Percentiles rank a stretch among this genome's conserved stretches.
These are phyloP conservation scores for Ceratocystis papillata DNA, from an alignment of 2,329 filamentous ascomycete species.

Conservation along the genomic window DNA sequence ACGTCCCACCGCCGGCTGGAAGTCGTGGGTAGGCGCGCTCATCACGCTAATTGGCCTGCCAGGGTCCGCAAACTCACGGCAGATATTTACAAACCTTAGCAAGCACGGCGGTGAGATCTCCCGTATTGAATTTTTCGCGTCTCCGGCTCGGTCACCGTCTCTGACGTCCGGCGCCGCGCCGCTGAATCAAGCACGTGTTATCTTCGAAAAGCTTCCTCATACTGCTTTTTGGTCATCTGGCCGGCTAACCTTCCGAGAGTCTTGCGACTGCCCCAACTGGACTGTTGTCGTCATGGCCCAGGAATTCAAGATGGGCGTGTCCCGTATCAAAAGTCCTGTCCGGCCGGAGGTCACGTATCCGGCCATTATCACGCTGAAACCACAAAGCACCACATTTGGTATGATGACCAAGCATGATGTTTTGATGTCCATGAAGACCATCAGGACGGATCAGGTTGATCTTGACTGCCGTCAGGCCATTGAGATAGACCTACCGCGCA, in stretches of 20 bases:
- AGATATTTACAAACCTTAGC: background rate
- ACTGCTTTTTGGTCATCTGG: constrained; percentile 11
- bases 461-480: constrained; percentile 14
- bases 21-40: constrained; percentile 5
- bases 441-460: constrained; percentile 15
- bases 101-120: constrained; percentile 7
- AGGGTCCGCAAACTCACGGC: background rate
- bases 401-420: constrained; percentile 11
- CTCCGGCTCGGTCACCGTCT: background rate
- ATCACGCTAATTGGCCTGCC: constrained; percentile 9
- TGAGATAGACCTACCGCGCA: constrained; percentile 18
- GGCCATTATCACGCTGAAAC: background rate
- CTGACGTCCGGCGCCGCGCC: background rate
- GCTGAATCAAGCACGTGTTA: background rate
- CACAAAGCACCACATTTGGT: constrained; percentile 10
- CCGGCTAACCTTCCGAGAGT: background rate
- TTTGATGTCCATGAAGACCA: constrained; percentile 19
- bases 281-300: background rate
- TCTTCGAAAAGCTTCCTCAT: background rate
- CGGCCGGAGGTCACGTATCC: constrained; percentile 16
- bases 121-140: background rate
- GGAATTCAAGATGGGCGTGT: constrained; percentile 12
- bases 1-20: constrained; percentile 6
- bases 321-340: constrained; percentile 14
- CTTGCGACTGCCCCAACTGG: background rate